Base-by-base conservation (phyloP, 2,329 filamentous ascomycete species). In the Microsporum canis region DNA sequence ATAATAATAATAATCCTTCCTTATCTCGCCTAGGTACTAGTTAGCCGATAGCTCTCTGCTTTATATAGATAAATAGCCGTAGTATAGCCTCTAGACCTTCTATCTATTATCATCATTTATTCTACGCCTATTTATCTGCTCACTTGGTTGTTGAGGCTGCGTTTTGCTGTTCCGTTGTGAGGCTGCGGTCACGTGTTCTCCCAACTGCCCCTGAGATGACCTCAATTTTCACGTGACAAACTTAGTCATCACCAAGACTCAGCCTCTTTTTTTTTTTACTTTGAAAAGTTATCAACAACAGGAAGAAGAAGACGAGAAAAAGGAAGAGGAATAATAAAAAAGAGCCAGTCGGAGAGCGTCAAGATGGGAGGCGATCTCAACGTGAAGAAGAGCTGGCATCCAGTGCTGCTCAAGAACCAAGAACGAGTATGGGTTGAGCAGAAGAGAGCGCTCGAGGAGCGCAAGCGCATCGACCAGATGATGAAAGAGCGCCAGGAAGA, bases 401-500 rank as follows among this genome's bases (percentile, higher is more conserved):
- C 94, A 63, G 85, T 86, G 68, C 82, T 96, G 66, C 85, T 91
- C 77, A 88, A 87, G 78, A 99, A 99, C 75, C 94, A 95, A 79
- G 84, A 85, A 74, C 84, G 84, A 72, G 91, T 96, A 67, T 96
- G 89, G 85, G 85, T 92, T 64, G 89, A 95, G 74, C 91, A 97
- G 72, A 87, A 94, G 73, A 89, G 90, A 66, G 94, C 92, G 2
- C 84, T 99, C 10, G 89, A 94, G 59, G 94, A 99, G 80, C 88
- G 94, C 75, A 97, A 97, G 73, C 87, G 88, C 67, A 95, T 91
- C 64, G 90, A 95, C 62, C 89, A 94, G 70, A 86, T 95, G 64
- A 84, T 91, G 70, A 91, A 95, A 70, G 94, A 99, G 75, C 86
- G 95, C 66, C 90, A 91, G 67, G 91, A 97, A 73, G 95, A 99